phyloP scores from a whole-genome alignment of 805 yeast species.

The Alloascoidea africana region DNA sequence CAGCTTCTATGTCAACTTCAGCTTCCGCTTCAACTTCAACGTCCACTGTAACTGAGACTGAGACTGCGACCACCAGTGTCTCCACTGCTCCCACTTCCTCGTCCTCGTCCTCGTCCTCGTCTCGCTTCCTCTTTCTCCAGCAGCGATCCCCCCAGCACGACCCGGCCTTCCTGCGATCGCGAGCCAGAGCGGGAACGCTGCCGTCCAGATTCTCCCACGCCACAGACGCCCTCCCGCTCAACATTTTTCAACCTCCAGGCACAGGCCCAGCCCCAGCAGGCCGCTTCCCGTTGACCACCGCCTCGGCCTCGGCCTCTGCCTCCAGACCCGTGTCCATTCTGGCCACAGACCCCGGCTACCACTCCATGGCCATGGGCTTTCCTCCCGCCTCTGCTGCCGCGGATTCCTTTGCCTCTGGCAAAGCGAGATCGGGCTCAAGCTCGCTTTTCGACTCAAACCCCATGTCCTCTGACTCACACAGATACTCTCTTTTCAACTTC shows the following conservation, averaged over 20 bases:
- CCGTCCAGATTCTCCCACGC: conserved; percentile 38
- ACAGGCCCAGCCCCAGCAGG: conserved; percentile 8
- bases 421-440: conserved; percentile 36
- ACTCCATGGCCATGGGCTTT: too few species aligned
- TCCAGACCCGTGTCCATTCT: conserved; percentile 15
- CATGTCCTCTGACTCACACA: conserved; percentile 19
- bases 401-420: conserved; percentile 5
- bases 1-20: too few species aligned
- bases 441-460: conserved; percentile 29
- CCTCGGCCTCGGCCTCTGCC: conserved; percentile 11
- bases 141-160: conserved; percentile 15
- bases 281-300: conserved; percentile 10
- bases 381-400: not conserved
- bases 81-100: too few species aligned
- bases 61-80: too few species aligned
- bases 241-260: conserved; percentile 6
- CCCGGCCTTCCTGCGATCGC: conserved; percentile 27
- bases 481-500: conserved; percentile 31
- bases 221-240: conserved; percentile 10
- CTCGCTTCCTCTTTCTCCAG: too few species aligned
- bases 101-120: too few species aligned
- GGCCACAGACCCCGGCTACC: conserved; percentile 17
- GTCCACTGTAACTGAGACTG: too few species aligned
- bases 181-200: conserved; percentile 69
- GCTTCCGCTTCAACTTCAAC: too few species aligned